A percentile compares a stretch with the other conserved stretches of the same genome.
Evolutionary conservation across 257 asterid species (phyloP).

Genomic region (Solanum chaucha): DNA sequence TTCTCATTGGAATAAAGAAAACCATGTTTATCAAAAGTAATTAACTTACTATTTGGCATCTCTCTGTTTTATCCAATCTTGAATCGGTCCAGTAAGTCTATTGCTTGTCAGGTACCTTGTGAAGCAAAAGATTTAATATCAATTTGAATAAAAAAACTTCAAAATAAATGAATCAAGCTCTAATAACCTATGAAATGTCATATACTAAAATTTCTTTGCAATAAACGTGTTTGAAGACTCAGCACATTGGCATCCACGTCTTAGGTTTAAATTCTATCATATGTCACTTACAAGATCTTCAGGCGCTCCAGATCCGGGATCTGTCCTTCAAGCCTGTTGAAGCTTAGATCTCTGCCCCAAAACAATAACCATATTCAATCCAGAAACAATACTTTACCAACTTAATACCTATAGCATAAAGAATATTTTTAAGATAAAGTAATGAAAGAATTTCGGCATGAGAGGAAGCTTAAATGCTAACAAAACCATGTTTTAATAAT

Average conservation of each 20-base stretch:
- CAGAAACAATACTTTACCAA: too few relatives aligned
- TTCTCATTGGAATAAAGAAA: too few relatives aligned
- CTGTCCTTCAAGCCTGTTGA: too few relatives aligned
- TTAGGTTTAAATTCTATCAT: neutral
- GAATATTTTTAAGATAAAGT: too few relatives aligned
- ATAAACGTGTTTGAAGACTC: neutral
- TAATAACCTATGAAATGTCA: neutral
- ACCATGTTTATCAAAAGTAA: neutral
- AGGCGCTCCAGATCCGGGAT: too few relatives aligned
- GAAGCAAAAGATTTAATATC: neutral
- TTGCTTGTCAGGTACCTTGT: constrained; percentile 44
- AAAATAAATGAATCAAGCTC: neutral
- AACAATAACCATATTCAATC: too few relatives aligned
- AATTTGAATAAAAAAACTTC: neutral
- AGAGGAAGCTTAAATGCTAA: neutral
- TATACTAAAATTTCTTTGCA: neutral
- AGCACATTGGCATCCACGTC: neutral
- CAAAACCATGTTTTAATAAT: too few relatives aligned
- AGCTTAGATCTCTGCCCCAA: too few relatives aligned
- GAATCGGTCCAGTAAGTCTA: constrained; percentile 34
- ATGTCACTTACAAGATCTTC: too few relatives aligned
- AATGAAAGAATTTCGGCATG: neutral
- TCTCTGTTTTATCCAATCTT: constrained; percentile 20
- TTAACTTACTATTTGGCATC: constrained; percentile 18
- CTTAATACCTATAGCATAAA: too few relatives aligned